These are phyloP conservation scores for Circinella minor DNA, from an alignment of 371 early-diverging fungal species.

Conservation along the genomic window DNA sequence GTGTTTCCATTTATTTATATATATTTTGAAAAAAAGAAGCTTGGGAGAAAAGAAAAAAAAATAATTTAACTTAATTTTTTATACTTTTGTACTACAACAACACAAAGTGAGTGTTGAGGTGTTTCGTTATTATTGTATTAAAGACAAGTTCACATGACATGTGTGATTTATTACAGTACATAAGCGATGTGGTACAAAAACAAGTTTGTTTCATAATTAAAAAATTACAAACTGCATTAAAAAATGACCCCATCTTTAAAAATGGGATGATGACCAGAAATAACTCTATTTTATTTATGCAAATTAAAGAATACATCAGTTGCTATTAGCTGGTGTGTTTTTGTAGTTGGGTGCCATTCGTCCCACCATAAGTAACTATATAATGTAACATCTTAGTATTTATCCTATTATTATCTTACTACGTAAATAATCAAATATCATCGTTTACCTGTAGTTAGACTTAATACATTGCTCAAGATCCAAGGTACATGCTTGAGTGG, in stretches of 20 bases:
- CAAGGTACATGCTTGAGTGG: background rate
- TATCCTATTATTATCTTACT: background rate
- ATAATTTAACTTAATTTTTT: background rate
- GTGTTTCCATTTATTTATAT: background rate
- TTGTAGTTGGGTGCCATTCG: conserved; percentile 34
- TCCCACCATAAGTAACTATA: conserved; percentile 34
- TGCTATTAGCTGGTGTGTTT: conserved; percentile 15
- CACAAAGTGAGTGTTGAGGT: too few species aligned
- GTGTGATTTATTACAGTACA: too few species aligned
- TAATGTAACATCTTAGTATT: conserved; percentile 6
- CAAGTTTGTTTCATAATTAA: too few species aligned
- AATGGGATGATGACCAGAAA: background rate
- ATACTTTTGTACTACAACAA: too few species aligned
- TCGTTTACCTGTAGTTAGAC: background rate
- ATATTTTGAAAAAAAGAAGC: background rate
- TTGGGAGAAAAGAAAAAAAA: background rate
- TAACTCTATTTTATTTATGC: background rate
- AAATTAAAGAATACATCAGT: background rate
- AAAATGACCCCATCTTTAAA: background rate
- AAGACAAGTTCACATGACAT: too few species aligned
- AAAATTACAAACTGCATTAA: background rate
- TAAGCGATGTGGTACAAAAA: too few species aligned
- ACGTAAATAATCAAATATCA: background rate
- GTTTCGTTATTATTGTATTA: too few species aligned
- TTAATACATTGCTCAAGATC: background rate